Evolutionary conservation across 1,284 basidiomycete species (phyloP), one percentile per base, ranked within the genome.

Genomic region (Marasmius tenuissimus): DNA sequence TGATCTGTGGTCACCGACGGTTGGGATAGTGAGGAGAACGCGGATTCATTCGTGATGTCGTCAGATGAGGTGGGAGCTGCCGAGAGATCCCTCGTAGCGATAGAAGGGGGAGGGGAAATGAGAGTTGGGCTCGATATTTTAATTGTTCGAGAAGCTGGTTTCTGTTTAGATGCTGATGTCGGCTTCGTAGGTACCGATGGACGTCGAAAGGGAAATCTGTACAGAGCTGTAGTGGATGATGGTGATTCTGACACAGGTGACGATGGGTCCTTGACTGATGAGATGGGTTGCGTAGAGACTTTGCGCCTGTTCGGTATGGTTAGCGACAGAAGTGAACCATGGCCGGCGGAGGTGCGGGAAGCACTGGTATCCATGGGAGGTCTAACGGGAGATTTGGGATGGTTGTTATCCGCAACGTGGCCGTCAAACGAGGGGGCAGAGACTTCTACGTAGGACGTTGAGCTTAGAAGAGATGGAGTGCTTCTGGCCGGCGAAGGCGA

Each of bases 401-500:
- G 50, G 20, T 18, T 34, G 52, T 37, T 20, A 35, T n/a, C 38
- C 8, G 12, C 8, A 35, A 33, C 34, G 34, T 54, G 52, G 37
- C 37, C 52, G 27, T 12, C 52, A 14, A 54, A 12, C 8, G 52
- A 54, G 16, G 52, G 34, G 6, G 38, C 16, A 3, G 52, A 54
- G 9, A 54, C 52, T 1, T 54, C 37, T 18, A 54, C 52, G 34
- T 54, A 54, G 9, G 52, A 54, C 20, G 52, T 37, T 35, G 52
- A 54, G 37, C 52, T 54, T 18, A 37, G 52, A 35, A 34, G 38
- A 9, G 52, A 54, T 10, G 38, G 18, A 2, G n/a, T 35, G 34
- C 52, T 54, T 54, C 52, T 54, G n/a, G 52, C 34, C 9, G 52
- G 52, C 8, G 52, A 54, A 38, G 52, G 37, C 34, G 52, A 37